Evolutionary conservation across 129 eudicot genomes (phyloP), one percentile per base, ranked within the genome.

Genomic region (Saposhnikovia divaricata): DNA sequence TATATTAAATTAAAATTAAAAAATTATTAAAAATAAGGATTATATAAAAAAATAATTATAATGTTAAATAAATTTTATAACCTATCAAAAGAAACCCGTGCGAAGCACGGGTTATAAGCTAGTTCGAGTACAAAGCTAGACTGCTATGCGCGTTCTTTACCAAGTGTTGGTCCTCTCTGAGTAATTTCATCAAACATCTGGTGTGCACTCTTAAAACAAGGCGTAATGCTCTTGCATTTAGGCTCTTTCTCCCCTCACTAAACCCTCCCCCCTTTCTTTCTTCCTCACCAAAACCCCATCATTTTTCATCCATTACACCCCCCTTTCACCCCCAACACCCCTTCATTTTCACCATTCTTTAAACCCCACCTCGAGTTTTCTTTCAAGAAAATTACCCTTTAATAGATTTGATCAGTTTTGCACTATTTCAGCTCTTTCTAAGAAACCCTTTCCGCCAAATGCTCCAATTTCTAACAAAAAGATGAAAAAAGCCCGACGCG

Each of bases 211-310:
- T 50, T 18, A 1, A 53, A 53, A 53, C 61, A 2, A 0, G 25
- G 27, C 73, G 78, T 42, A 38, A 88, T 88, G 91, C 78, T 88
- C 15, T 77, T 84, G 51, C 85, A 84, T 11, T 70, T 76, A 4
- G 65, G 40, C 55, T 43, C n/a, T 21, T 59, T 76, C 37, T 70
- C 81, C 12, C 85, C 91, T 77, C 70, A 76, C 81, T 47, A 86
- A 72, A 70, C 80, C 84, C 13, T 72, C 82, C 2, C 81, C 75
- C 74, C 42, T 86, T 3, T 59, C 82, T 72, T 72, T 81, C 66
- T 23, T 87, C 77, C 81, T 86, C 78, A 80, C 82, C 59, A 89
- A 79, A 86, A 45, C 88, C 88, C 86, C 92, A 40, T 46, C 81
- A 50, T 77, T 86, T 57, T 72, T 81, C 73, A 34, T 34, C 21